phyloP scores from a whole-genome alignment of 345 rosid genomes.

The Salix suchowensis region DNA sequence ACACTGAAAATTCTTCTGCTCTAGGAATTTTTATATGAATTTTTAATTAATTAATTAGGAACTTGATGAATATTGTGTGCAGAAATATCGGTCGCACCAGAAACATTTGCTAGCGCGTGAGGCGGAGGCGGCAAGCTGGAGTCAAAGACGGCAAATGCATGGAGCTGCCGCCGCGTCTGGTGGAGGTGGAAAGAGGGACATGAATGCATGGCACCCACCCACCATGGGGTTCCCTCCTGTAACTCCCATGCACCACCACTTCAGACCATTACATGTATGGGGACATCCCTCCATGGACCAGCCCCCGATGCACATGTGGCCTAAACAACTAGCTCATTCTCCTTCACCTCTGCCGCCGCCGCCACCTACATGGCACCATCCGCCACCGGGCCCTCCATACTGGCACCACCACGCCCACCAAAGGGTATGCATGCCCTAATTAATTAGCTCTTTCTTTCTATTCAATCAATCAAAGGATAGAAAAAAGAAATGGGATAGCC shows the following conservation, averaged over 20 bases:
- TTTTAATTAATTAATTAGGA: not conserved
- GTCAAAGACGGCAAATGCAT: conserved; percentile 57
- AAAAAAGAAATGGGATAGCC: no score
- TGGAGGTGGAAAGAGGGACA: conserved; percentile 43
- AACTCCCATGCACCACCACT: conserved; percentile 41
- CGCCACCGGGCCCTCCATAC: conserved; percentile 36
- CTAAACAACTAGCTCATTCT: conserved; percentile 47
- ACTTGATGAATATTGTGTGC: conserved; percentile 6
- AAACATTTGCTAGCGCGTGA: conserved; percentile 81
- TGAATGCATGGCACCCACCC: conserved; percentile 53
- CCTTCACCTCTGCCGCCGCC: conserved; percentile 29
- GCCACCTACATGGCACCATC: conserved; percentile 37
- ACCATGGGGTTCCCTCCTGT: conserved; percentile 76
- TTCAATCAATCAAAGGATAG: not conserved
- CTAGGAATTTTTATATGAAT: not conserved
- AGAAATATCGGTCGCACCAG: conserved; percentile 91
- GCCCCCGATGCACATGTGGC: conserved; percentile 52
- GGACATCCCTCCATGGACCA: conserved; percentile 72
- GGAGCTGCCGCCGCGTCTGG: conserved; percentile 28
- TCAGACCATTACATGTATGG: conserved; percentile 78
- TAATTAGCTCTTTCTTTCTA: not conserved
- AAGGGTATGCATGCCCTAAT: conserved; percentile 28
- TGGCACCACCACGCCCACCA: conserved; percentile 60
- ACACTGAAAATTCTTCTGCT: not conserved
- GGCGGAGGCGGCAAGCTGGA: conserved; percentile 82